A percentile compares a stretch with the other conserved stretches of the same genome.
Conservation (phyloP, 345 rosid species). For the Populus euphratica region DNA sequence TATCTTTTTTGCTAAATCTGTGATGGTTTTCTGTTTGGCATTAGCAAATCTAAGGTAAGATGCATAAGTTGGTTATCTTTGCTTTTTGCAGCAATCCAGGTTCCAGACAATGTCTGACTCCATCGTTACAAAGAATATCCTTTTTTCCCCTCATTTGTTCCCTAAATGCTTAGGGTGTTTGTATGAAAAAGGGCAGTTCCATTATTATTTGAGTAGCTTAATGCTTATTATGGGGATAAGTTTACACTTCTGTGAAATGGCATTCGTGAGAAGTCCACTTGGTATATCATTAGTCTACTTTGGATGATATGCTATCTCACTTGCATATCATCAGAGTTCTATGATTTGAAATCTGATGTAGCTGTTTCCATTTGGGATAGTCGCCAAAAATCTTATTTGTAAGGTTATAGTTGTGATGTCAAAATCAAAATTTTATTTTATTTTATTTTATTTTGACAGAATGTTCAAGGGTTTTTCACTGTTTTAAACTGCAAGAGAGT, state of each 20-base stretch:
- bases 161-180: neutral
- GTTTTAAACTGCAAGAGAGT: neutral
- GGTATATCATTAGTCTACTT: neutral
- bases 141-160: neutral
- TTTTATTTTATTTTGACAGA: neutral
- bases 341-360: neutral
- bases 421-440: neutral
- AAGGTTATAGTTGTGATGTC: no score
- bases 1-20: conserved; percentile 8
- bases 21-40: neutral
- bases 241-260: neutral
- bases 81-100: conserved; percentile 73
- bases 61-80: neutral
- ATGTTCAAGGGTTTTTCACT: neutral
- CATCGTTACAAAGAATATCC: conserved; percentile 66
- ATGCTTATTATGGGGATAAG: neutral
- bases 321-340: neutral
- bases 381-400: neutral
- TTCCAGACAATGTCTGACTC: conserved; percentile 95
- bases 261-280: neutral
- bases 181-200: neutral
- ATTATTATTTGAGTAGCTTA: neutral
- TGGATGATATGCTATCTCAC: neutral
- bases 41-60: neutral
- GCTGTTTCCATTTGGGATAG: neutral